phyloP scores from a whole-genome alignment of 192 early-diverging fungal species.

The Globomyces pollinis-pini region DNA sequence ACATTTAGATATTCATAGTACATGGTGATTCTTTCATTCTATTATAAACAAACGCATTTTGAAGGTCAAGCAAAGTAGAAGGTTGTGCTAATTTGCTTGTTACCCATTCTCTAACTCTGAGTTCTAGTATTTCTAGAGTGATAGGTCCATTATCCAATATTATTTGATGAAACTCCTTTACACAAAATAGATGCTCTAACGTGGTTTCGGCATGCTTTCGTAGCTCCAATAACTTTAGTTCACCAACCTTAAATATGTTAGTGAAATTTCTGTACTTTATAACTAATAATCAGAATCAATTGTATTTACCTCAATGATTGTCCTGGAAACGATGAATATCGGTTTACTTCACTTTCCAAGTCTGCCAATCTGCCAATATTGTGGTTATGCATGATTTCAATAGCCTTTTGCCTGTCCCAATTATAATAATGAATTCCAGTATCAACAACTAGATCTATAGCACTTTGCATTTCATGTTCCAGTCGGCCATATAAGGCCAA shows the following conservation, averaged over 20 bases:
- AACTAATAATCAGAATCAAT: too few relatives aligned
- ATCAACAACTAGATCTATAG: constrained; percentile 31
- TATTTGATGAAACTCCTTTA: constrained; percentile 27
- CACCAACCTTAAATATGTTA: constrained; percentile 37
- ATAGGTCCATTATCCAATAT: constrained; percentile 5
- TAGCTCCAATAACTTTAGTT: constrained; percentile 32
- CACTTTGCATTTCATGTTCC: constrained; percentile 31
- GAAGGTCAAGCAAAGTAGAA: neutral
- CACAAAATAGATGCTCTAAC: constrained; percentile 24
- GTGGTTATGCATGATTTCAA: constrained; percentile 23
- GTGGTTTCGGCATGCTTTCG: constrained; percentile 20
- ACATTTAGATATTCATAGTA: neutral
- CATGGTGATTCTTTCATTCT: neutral
- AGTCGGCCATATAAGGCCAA: constrained; percentile 24
- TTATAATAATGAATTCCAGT: constrained; percentile 31
- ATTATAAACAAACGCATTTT: neutral
- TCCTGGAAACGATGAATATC: constrained; percentile 30
- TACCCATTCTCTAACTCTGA: neutral
- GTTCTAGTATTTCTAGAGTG: neutral
- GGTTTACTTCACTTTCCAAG: constrained; percentile 21
- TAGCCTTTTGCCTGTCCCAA: constrained; percentile 25
- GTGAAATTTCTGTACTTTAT: too few relatives aligned
- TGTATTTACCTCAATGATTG: constrained; percentile 32
- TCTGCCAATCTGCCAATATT: constrained; percentile 13
- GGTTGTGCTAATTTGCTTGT: neutral